Conservation (phyloP, 2,329 filamentous ascomycete genomes). For the Cercospora sp. region DNA sequence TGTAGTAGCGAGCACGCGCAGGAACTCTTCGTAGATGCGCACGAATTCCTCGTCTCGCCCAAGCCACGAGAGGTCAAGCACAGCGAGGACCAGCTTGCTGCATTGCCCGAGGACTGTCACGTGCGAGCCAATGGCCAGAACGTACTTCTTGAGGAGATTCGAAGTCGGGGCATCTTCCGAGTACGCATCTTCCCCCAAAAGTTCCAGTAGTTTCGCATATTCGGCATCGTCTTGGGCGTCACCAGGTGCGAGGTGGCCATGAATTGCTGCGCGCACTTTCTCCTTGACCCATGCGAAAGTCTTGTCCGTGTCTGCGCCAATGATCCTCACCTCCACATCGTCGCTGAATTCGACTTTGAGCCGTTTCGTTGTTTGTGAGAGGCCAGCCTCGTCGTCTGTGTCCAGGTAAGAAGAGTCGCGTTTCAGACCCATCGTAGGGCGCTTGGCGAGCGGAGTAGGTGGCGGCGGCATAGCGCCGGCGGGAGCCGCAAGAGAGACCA, state of each 20-base stretch:
- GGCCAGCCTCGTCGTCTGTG: slow-evolving; percentile 39
- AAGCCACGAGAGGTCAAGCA: slow-evolving; percentile 62
- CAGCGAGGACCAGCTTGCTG: slow-evolving; percentile 58
- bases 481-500: slow-evolving; percentile 39
- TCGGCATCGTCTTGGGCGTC: slow-evolving; percentile 55
- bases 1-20: slow-evolving; percentile 71
- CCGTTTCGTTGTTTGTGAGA: slow-evolving; percentile 46
- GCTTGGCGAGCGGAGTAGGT: slow-evolving; percentile 34
- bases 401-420: slow-evolving; percentile 42
- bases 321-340: slow-evolving; percentile 49
- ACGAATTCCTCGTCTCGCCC: slow-evolving; percentile 62
- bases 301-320: slow-evolving; percentile 53
- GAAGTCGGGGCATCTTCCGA: slow-evolving; percentile 52
- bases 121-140: slow-evolving; percentile 60
- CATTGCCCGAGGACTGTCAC: slow-evolving; percentile 58
- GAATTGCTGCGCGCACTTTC: slow-evolving; percentile 58
- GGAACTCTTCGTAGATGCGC: slow-evolving; percentile 57
- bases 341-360: slow-evolving; percentile 53
- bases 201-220: slow-evolving; percentile 54
- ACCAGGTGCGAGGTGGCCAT: slow-evolving; percentile 39
- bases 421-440: slow-evolving; percentile 40
- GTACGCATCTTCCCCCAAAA: slow-evolving; percentile 33
- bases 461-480: slow-evolving; percentile 39
- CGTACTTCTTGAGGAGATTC: slow-evolving; percentile 57
- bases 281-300: slow-evolving; percentile 60